Conservation (phyloP, 345 rosid genomes). For the Mangifera indica region DNA sequence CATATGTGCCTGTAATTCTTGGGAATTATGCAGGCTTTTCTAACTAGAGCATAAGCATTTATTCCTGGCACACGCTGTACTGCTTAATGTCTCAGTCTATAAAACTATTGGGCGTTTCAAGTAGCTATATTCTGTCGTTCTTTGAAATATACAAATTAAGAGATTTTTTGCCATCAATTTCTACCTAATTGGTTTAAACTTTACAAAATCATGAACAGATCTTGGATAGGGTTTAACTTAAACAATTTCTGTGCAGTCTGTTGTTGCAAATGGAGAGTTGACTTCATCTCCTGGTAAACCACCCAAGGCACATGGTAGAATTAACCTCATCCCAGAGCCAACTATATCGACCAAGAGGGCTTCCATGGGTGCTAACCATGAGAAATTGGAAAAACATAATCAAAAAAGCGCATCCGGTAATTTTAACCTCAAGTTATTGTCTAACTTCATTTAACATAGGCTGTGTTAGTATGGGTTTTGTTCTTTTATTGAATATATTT, state of each 20-base stretch:
- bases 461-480: not conserved
- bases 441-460: not conserved
- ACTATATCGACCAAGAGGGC: conserved; percentile 50
- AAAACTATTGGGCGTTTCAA: conserved; percentile 6
- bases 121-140: not conserved
- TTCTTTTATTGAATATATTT: conserved; percentile 22
- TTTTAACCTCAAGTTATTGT: not conserved
- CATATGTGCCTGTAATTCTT: conserved; percentile 1
- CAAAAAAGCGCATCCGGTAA: conserved; percentile 39
- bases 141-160: not conserved
- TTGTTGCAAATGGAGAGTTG: conserved; percentile 34
- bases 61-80: conserved; percentile 1
- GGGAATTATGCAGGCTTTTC: not conserved
- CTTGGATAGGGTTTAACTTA: conserved; percentile 17
- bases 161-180: not conserved
- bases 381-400: conserved; percentile 50
- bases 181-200: not conserved
- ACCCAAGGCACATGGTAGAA: conserved; percentile 37
- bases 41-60: not conserved
- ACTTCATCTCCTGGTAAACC: conserved; percentile 50
- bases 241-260: conserved; percentile 32
- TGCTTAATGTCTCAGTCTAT: not conserved
- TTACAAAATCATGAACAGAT: conserved; percentile 1
- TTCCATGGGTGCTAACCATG: conserved; percentile 47
- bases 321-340: conserved; percentile 35